Evolutionary conservation across 2,329 filamentous ascomycete species (phyloP), one percentile per base, ranked within the genome.

Genomic region (Pezicula rhizophila): DNA sequence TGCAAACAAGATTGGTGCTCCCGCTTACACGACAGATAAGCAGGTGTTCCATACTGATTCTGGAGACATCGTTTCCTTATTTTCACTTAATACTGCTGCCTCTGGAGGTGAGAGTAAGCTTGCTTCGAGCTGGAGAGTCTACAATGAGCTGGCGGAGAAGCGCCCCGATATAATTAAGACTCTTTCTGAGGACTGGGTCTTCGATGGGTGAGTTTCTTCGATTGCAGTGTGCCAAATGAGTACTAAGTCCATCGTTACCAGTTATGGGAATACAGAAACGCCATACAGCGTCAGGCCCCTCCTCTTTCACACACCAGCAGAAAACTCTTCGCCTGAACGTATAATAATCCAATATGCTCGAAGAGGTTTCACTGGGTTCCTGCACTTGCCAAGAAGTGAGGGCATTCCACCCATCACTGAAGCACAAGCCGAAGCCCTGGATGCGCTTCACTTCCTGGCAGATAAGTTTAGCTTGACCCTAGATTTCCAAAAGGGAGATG

Each of bases 311-410:
- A 75, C 80, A 42, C 72, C 76, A 0, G 69, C 71, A 8, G 75
- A 69, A 0, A 64, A 55, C 0, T 63, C 60, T 1, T 59, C 62
- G 0, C 76, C 78, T 0, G 75, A 84, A 57, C 71, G 78, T 1
- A 62, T 84, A 1, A 64, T 79, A 6, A 72, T 85, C 26, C 79
- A 84, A 52, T 85, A 84, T 53, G 77, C 76, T 0, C 74, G 81
- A 2, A 72, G 80, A 1, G 68, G 66, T 23, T 83, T 84, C 54
- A 80, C 79, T 46, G 69, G 82, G 2, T 84, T 77, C 57, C 71
- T 73, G 52, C 71, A 71, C 0, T 67, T 80, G 1, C 78, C 79
- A 3, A 70, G 80, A 42, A 75, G 70, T 7, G 49, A 68, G 1
- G 60, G 72, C 17, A 78, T 85, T 44, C 80, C 82, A 11, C 72